phyloP scores from a whole-genome alignment of 1,284 basidiomycete species.

The Exobasidium cylindrosporum region DNA sequence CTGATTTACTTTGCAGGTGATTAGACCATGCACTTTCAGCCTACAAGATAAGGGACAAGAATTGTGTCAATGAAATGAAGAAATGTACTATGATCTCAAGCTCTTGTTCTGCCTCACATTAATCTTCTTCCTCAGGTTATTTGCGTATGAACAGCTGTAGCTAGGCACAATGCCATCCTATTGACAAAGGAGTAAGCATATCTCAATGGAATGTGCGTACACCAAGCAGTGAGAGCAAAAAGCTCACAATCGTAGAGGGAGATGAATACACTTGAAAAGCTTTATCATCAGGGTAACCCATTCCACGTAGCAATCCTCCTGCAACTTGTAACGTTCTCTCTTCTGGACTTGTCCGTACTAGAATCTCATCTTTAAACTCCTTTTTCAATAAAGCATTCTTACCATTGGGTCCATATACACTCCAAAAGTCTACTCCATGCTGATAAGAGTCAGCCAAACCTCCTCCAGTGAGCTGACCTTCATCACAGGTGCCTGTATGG shows the following conservation, averaged over 20 bases:
- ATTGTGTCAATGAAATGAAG: background rate
- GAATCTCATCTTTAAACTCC: too few relatives aligned
- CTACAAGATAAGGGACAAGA: slow-evolving; percentile 13
- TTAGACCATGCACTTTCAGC: slow-evolving; percentile 58
- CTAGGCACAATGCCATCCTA: slow-evolving; percentile 59
- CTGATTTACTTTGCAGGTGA: slow-evolving; percentile 59
- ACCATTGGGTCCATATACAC: slow-evolving; percentile 58
- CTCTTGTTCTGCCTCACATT: background rate
- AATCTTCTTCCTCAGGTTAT: slow-evolving; percentile 59
- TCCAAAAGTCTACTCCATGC: slow-evolving; percentile 64
- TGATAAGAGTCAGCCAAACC: slow-evolving; percentile 60
- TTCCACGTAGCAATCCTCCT: slow-evolving; percentile 61
- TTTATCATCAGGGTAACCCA: slow-evolving; percentile 55
- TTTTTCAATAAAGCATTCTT: too few relatives aligned
- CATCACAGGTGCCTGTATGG: slow-evolving; percentile 62
- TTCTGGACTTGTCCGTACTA: slow-evolving; percentile 60
- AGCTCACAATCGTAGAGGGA: too few relatives aligned
- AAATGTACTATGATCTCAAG: too few relatives aligned
- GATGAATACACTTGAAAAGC: slow-evolving; percentile 46
- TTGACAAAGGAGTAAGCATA: background rate
- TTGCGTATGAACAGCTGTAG: slow-evolving; percentile 61
- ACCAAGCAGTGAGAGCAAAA: too few relatives aligned
- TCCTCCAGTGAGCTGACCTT: slow-evolving; percentile 61
- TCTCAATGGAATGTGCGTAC: background rate
- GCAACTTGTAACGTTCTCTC: slow-evolving; percentile 62